phyloP scores from a whole-genome alignment of 441 rosid species.

The Populus hybrid region DNA sequence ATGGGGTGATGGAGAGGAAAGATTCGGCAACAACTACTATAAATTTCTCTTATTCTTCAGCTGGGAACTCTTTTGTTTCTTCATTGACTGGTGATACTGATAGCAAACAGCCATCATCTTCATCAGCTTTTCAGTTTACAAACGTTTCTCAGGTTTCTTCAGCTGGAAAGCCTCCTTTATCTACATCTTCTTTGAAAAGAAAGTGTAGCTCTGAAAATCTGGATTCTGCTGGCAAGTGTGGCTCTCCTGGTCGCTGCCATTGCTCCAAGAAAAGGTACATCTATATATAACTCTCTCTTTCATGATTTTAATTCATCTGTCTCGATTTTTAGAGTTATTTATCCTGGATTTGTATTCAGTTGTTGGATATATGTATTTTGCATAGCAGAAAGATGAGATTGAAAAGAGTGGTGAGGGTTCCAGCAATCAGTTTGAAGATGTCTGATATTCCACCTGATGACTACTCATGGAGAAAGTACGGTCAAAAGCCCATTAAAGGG shows the following conservation, averaged over 20 bases:
- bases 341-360: neutral
- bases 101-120: conserved; percentile 41
- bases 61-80: conserved; percentile 46
- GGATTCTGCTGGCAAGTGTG: conserved; percentile 60
- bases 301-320: neutral
- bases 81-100: conserved; percentile 48
- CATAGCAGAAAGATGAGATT: conserved; percentile 52
- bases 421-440: conserved; percentile 68
- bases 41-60: conserved; percentile 59
- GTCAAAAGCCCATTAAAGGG: conserved; percentile 84
- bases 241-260: conserved; percentile 64
- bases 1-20: conserved; percentile 35
- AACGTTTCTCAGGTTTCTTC: conserved; percentile 53
- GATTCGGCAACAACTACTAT: conserved; percentile 50
- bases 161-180: conserved; percentile 51
- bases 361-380: neutral
- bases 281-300: conserved; percentile 1
- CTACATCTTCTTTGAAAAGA: conserved; percentile 53
- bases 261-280: conserved; percentile 72
- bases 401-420: conserved; percentile 64
- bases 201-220: conserved; percentile 55
- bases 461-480: conserved; percentile 79
- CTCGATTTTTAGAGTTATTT: neutral
- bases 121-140: conserved; percentile 55
- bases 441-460: conserved; percentile 80